A percentile compares a stretch with the other conserved stretches of the same genome.
phyloP scores from a whole-genome alignment of 176 grass and related monocot species.

The Aegilops tauschii region DNA sequence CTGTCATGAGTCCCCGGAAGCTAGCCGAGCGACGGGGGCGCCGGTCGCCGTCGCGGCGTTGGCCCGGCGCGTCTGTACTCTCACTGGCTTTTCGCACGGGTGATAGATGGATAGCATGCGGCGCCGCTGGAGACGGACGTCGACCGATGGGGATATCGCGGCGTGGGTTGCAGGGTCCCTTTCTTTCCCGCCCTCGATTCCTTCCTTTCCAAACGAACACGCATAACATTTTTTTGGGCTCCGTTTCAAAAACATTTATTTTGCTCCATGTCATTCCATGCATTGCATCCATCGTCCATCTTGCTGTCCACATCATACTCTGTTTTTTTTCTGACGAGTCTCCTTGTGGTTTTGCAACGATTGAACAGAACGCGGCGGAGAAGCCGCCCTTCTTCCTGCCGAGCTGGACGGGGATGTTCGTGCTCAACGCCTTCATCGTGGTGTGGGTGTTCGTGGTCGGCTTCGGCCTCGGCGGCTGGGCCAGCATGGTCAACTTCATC shows the following conservation, averaged over 20 bases:
- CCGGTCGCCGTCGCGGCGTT: constrained; percentile 21
- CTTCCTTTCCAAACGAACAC: background rate
- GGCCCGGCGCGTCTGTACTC: background rate
- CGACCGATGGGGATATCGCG: background rate
- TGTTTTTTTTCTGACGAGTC: background rate
- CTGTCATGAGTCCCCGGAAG: background rate
- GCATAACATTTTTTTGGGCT: no score
- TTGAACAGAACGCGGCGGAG: constrained; percentile 66
- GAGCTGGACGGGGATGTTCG: constrained; percentile 81
- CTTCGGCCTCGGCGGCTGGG: constrained; percentile 87
- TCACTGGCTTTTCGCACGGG: background rate
- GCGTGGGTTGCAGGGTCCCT: constrained; percentile 28
- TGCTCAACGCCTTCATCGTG: constrained; percentile 71
- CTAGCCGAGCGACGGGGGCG: background rate
- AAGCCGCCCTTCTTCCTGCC: constrained; percentile 74
- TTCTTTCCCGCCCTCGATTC: constrained; percentile 7
- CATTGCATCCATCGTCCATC: no score
- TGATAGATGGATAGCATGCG: background rate
- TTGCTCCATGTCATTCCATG: background rate
- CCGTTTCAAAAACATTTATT: background rate
- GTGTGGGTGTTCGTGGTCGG: constrained; percentile 84
- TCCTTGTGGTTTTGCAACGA: background rate
- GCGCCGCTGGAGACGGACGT: background rate
- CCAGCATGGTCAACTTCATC: constrained; percentile 79
- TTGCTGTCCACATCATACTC: no score